Percentiles rank a stretch among this genome's conserved stretches.
phyloP scores from a whole-genome alignment of 768 basidiomycete genomes.

The Hydnomerulius pinastri region DNA sequence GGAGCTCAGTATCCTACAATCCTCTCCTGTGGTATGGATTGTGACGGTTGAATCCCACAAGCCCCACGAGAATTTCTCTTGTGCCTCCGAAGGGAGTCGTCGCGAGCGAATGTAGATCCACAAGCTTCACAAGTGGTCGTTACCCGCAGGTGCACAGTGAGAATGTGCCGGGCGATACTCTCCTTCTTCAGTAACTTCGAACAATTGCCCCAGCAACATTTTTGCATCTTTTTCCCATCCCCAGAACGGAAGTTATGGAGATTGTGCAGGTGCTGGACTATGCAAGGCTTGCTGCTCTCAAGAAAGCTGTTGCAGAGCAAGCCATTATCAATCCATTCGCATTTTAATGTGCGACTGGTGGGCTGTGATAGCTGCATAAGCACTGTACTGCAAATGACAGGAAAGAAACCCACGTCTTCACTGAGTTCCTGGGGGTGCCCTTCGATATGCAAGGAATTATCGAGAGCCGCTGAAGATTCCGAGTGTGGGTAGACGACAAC shows the following conservation, averaged over 20 bases:
- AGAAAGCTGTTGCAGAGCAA: slow-evolving; percentile 4
- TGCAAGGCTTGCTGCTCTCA: slow-evolving; percentile 4
- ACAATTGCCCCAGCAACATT: slow-evolving; percentile 23
- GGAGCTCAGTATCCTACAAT: neutral
- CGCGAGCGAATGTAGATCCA: slow-evolving; percentile 26
- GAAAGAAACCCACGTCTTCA: too few species aligned
- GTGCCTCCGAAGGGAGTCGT: slow-evolving; percentile 28
- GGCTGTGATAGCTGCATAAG: neutral
- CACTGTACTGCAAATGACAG: slow-evolving; percentile 25
- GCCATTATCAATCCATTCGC: slow-evolving; percentile 3
- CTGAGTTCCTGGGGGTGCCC: too few species aligned
- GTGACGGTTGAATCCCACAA: neutral
- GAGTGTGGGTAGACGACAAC: too few species aligned
- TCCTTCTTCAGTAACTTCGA: slow-evolving; percentile 24
- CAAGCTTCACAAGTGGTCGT: slow-evolving; percentile 15
- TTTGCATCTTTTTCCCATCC: slow-evolving; percentile 3
- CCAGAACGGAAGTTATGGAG: slow-evolving; percentile 6
- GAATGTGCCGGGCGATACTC: slow-evolving; percentile 25
- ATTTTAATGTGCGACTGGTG: slow-evolving; percentile 7
- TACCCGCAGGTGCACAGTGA: slow-evolving; percentile 22
- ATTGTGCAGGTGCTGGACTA: slow-evolving; percentile 11
- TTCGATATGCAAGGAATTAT: too few species aligned
- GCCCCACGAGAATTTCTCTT: slow-evolving; percentile 18
- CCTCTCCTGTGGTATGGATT: neutral
- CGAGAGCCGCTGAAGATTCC: too few species aligned